These are phyloP conservation scores for Lyophyllum semitale DNA, from an alignment of 768 basidiomycete genomes.

Conservation along the genomic window DNA sequence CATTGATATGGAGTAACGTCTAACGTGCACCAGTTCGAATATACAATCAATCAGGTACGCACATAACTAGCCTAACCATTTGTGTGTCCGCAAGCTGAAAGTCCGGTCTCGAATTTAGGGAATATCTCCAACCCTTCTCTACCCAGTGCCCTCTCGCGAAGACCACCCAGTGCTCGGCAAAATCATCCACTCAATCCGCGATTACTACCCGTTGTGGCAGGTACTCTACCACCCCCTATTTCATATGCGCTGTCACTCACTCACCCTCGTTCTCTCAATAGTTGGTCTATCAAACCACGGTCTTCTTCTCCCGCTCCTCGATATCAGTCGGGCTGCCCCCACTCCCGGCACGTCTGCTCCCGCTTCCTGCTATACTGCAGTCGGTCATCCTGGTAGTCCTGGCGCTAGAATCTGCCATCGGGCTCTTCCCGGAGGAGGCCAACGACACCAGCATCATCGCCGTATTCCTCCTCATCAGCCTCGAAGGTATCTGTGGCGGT, in stretches of 20 bases:
- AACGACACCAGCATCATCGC: conserved; percentile 45
- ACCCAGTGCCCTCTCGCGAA: conserved; percentile 73
- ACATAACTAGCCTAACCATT: not conserved
- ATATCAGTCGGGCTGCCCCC: conserved; percentile 78
- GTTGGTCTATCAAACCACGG: conserved; percentile 63
- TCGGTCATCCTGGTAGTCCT: conserved; percentile 55
- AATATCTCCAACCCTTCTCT: conserved; percentile 86
- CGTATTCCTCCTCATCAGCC: conserved; percentile 76
- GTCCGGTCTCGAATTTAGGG: conserved; percentile 47
- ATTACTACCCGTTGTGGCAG: conserved; percentile 97
- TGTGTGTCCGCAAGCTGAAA: not conserved
- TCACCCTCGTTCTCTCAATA: conserved; percentile 20
- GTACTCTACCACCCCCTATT: conserved; percentile 36
- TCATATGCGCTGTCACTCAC: not conserved
- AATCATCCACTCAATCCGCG: conserved; percentile 82
- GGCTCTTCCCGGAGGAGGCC: conserved; percentile 49
- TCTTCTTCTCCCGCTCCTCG: conserved; percentile 83
- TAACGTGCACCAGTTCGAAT: conserved; percentile 65
- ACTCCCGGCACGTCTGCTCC: conserved; percentile 58
- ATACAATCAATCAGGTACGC: conserved; percentile 83
- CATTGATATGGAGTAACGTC: conserved; percentile 1
- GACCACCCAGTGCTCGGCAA: conserved; percentile 64
- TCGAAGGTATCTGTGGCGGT: conserved; percentile 94
- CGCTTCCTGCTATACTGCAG: conserved; percentile 71
- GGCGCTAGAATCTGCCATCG: conserved; percentile 58